These are phyloP conservation scores for Neoboletus magnificus DNA, from an alignment of 768 basidiomycete species.

Conservation along the genomic window DNA sequence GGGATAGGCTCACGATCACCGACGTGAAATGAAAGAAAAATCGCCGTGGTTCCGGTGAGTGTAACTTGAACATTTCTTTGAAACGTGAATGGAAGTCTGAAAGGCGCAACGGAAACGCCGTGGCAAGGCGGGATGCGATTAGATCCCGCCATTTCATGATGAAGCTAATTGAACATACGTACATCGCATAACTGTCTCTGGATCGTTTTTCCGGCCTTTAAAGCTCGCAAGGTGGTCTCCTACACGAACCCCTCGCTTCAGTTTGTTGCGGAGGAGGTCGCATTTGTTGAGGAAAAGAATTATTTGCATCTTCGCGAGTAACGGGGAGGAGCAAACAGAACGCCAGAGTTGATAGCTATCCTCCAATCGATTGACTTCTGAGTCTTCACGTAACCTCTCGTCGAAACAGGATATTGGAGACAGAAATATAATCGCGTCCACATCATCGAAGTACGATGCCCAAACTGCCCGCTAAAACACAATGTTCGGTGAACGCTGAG, in stretches of 20 bases:
- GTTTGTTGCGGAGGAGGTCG: conserved; percentile 69
- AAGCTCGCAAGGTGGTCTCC: conserved; percentile 70
- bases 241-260: conserved; percentile 63
- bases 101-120: neutral
- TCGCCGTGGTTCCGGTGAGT: conserved; percentile 61
- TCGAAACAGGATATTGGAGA: conserved; percentile 75
- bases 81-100: conserved; percentile 80
- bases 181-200: conserved; percentile 69
- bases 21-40: conserved; percentile 76
- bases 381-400: conserved; percentile 71
- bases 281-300: conserved; percentile 63
- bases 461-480: conserved; percentile 60
- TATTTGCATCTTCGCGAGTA: conserved; percentile 56
- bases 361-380: conserved; percentile 66
- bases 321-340: conserved; percentile 64
- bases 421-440: conserved; percentile 82
- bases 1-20: conserved; percentile 57
- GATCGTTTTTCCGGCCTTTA: conserved; percentile 69
- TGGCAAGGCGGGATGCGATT: conserved; percentile 2
- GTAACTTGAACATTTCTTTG: conserved; percentile 62
- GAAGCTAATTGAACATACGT: conserved; percentile 39
- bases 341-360: conserved; percentile 77
- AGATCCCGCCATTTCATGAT: conserved; percentile 1
- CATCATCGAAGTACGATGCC: conserved; percentile 81
- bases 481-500: conserved; percentile 5